These are phyloP conservation scores for Salvia splendens DNA, from an alignment of 257 asterid genomes.

Conservation along the genomic window DNA sequence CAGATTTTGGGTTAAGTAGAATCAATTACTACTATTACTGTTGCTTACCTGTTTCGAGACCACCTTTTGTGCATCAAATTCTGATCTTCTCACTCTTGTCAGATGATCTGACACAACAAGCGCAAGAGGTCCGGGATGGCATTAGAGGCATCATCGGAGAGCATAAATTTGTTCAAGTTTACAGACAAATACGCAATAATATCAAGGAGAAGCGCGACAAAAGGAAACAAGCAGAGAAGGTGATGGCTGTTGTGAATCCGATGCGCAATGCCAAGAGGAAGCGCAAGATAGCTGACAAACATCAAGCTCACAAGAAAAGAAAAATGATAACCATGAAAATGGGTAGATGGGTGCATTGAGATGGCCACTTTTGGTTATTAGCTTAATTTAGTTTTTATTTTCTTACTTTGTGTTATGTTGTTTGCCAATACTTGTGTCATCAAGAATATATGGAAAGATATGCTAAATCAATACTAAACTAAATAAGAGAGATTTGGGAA, in stretches of 20 bases:
- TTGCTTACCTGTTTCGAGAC: neutral
- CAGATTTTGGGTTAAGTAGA: neutral
- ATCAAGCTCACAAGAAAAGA: slow-evolving; percentile 76
- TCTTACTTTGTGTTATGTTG: no score
- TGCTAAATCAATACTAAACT: no score
- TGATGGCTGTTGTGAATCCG: slow-evolving; percentile 89
- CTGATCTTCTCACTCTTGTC: slow-evolving; percentile 15
- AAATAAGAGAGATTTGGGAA: no score
- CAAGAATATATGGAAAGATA: no score
- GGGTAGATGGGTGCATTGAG: slow-evolving; percentile 67
- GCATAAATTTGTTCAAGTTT: slow-evolving; percentile 57
- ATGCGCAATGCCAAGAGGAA: slow-evolving; percentile 87
- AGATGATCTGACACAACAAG: slow-evolving; percentile 79
- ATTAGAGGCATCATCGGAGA: slow-evolving; percentile 60
- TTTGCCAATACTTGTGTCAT: no score
- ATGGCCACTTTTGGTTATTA: neutral
- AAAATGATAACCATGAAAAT: slow-evolving; percentile 72
- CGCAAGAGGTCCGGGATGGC: slow-evolving; percentile 61
- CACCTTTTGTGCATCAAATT: neutral
- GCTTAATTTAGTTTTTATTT: no score
- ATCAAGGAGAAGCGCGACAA: slow-evolving; percentile 78
- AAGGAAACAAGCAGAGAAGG: slow-evolving; percentile 81
- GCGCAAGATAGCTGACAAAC: slow-evolving; percentile 71
- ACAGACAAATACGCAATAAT: slow-evolving; percentile 61
- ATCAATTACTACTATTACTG: neutral